Evolutionary conservation across 2,329 filamentous ascomycete genomes (phyloP).

Genomic region (Blastomyces silverae): DNA sequence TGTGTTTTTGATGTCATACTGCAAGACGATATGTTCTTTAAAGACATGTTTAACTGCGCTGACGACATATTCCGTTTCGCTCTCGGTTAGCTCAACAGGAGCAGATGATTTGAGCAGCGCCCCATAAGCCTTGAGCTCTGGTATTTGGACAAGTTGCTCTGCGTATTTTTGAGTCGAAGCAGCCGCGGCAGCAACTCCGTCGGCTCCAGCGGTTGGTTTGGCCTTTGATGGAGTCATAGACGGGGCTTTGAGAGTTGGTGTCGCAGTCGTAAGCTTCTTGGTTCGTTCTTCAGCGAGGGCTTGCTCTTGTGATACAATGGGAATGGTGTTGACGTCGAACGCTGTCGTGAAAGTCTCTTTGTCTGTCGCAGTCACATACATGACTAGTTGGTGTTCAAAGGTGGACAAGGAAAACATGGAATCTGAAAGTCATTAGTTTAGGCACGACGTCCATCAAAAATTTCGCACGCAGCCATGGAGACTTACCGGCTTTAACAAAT

Average conservation of each 20-base stretch:
- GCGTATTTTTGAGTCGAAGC: constrained; percentile 83
- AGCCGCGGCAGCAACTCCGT: constrained; percentile 67
- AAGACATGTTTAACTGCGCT: constrained; percentile 93
- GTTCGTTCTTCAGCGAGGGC: constrained; percentile 92
- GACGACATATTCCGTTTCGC: constrained; percentile 96
- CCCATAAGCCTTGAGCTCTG: constrained; percentile 86
- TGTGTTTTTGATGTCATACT: constrained; percentile 98
- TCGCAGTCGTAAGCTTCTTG: constrained; percentile 91
- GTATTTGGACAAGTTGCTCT: constrained; percentile 77
- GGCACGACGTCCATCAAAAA: background rate
- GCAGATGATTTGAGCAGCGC: constrained; percentile 84
- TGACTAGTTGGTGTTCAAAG: constrained; percentile 93
- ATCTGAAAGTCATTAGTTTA: constrained; percentile 48
- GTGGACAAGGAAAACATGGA: constrained; percentile 91
- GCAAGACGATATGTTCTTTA: constrained; percentile 91
- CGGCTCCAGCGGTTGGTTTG: constrained; percentile 59
- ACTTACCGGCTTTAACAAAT: constrained; percentile 86
- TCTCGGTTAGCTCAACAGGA: constrained; percentile 84
- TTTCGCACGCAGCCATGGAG: background rate
- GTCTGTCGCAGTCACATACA: constrained; percentile 92
- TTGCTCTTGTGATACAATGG: constrained; percentile 90
- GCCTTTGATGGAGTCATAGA: constrained; percentile 70
- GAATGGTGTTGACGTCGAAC: constrained; percentile 87
- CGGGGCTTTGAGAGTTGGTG: constrained; percentile 88
- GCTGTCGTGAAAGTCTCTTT: constrained; percentile 75